Evolutionary conservation across 2,329 filamentous ascomycete genomes (phyloP), one percentile per base, ranked within the genome.

Genomic region (Arthrobotrys pseudoclavata): DNA sequence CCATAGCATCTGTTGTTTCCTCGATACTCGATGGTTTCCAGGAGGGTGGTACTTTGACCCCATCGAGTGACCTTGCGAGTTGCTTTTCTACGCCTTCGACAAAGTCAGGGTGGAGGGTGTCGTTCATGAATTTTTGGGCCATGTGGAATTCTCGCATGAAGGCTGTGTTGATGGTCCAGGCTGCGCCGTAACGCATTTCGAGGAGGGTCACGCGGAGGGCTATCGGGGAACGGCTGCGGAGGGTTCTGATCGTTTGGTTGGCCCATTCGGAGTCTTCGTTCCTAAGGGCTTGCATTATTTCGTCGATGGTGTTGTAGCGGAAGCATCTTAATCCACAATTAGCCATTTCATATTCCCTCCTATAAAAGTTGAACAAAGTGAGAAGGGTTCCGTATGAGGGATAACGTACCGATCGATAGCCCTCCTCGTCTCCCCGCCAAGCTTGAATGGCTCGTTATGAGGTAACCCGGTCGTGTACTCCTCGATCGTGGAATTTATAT

Each of bases 401-500:
- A n/a, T 57, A 48, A 34, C 57, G 18, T 79, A 81, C 74, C 91
- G 89, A 86, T 99, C 96, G 82, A 99, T 95, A 26, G 92, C 91
- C 69, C 88, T 85, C 81, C 96, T 92, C 52, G 94, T 85, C 79
- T 89, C 86, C 74, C 93, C 94, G 26, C 86, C 87, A 52, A 97
- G 84, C 18, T 87, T 84, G 31, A 92, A 89, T 20, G 89, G 88
- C 84, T 92, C 87, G 81, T 91, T 88, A 80, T 91, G 87, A 3
- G 96, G 96, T 52, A 99, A 86, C 45, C 93, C 94, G 1, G 94
- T 96, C 80, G 88, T 89, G 85, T 92, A 99, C 84, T 99, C 96
- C 81, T 97, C 92, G 79, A 99, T 93, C 29, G 96, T 97, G 81
- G 88, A 87, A 85, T 96, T 91, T 84, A 99, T 92, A 80, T 93